These are phyloP conservation scores for Lathyrus sativus DNA, from an alignment of 306 rosid genomes.

Conservation along the genomic window DNA sequence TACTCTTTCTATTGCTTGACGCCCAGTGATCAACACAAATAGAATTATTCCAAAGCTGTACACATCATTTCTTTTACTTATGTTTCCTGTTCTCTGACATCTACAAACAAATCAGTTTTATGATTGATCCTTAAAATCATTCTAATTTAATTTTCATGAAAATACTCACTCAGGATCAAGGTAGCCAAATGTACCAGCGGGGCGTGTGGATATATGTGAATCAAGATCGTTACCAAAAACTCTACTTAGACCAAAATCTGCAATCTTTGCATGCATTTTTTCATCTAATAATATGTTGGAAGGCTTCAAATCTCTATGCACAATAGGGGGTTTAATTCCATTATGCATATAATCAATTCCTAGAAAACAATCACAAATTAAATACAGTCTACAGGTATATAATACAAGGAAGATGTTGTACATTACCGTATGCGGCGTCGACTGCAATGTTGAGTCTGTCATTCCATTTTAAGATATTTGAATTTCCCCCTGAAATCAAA, in stretches of 20 bases:
- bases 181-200: conserved; percentile 52
- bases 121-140: not conserved
- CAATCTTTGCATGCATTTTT: conserved; percentile 45
- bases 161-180: conserved; percentile 51
- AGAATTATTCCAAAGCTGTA: conserved; percentile 41
- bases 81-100: conserved; percentile 18
- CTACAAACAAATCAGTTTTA: conserved; percentile 1
- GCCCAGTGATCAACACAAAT: conserved; percentile 40
- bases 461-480: conserved; percentile 20
- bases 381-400: not conserved
- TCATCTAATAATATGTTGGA: conserved; percentile 55
- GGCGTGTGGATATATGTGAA: conserved; percentile 21
- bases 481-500: not conserved
- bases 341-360: conserved; percentile 50
- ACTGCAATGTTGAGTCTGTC: conserved; percentile 29
- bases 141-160: too few relatives aligned
- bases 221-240: conserved; percentile 16
- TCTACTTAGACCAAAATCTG: conserved; percentile 22
- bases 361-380: conserved; percentile 11
- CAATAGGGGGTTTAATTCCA: conserved; percentile 39
- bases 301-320: conserved; percentile 60
- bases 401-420: not conserved
- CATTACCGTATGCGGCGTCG: conserved; percentile 28
- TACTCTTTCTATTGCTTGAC: conserved; percentile 20
- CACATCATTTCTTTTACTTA: conserved; percentile 38